Conservation (phyloP, 2,329 filamentous ascomycete species). For the Hyphodiscus sp. region DNA sequence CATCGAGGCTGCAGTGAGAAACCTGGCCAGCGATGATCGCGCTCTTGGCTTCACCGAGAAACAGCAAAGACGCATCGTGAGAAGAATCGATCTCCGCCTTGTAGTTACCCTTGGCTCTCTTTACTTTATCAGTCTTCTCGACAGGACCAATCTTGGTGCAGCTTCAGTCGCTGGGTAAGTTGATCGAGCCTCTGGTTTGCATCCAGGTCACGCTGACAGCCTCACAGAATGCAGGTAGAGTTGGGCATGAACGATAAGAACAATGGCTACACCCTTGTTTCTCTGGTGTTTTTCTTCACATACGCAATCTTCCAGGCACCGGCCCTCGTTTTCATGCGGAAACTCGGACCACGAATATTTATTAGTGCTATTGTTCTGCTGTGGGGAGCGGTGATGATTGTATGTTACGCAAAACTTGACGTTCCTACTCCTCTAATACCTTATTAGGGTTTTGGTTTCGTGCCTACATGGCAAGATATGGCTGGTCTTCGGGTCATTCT, state of each 20-base stretch:
- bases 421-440: not conserved
- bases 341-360: constrained; percentile 54
- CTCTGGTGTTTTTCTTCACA: constrained; percentile 63
- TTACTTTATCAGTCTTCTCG: constrained; percentile 72
- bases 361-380: constrained; percentile 40
- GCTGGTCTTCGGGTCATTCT: constrained; percentile 25
- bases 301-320: constrained; percentile 67
- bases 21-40: too few species aligned
- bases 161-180: constrained; percentile 58
- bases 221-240: too few species aligned
- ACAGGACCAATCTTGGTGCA: constrained; percentile 65
- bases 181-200: too few species aligned
- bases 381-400: constrained; percentile 37
- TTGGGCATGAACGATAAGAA: too few species aligned
- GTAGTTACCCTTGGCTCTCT: constrained; percentile 55
- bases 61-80: too few species aligned
- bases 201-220: too few species aligned
- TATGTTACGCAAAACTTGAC: not conserved
- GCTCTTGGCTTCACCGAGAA: too few species aligned
- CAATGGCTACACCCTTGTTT: constrained; percentile 35
- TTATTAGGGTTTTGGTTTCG: constrained; percentile 30
- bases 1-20: too few species aligned
- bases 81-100: constrained; percentile 61
- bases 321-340: constrained; percentile 60
- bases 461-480: constrained; percentile 23